These are phyloP conservation scores for Cordia subcordata DNA, from an alignment of 257 asterid species.

Conservation along the genomic window DNA sequence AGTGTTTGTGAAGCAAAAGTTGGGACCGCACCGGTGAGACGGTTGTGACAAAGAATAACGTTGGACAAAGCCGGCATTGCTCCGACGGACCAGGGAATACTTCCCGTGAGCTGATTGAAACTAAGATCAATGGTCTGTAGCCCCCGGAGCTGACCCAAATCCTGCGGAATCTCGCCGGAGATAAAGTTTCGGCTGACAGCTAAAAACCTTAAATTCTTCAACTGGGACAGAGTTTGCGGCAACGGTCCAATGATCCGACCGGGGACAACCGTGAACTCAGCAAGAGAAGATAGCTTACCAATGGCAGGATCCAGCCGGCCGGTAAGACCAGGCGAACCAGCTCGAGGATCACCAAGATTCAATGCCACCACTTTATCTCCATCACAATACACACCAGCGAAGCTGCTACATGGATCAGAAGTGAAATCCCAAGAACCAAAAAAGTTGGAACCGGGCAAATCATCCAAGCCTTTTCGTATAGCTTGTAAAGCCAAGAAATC, in stretches of 20 bases:
- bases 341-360: slow-evolving; percentile 88
- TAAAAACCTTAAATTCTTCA: slow-evolving; percentile 50
- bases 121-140: slow-evolving; percentile 75
- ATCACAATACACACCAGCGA: slow-evolving; percentile 72
- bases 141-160: slow-evolving; percentile 52
- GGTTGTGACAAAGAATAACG: slow-evolving; percentile 65
- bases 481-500: slow-evolving; percentile 91
- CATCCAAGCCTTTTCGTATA: slow-evolving; percentile 52
- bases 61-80: slow-evolving; percentile 56
- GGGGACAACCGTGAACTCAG: slow-evolving; percentile 81
- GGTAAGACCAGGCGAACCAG: slow-evolving; percentile 70
- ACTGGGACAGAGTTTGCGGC: slow-evolving; percentile 57
- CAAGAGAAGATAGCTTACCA: slow-evolving; percentile 62
- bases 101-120: slow-evolving; percentile 58
- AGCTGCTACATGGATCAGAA: slow-evolving; percentile 70
- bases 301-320: slow-evolving; percentile 73
- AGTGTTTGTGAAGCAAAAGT: slow-evolving; percentile 46
- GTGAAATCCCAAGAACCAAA: slow-evolving; percentile 91
- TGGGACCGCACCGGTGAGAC: slow-evolving; percentile 60
- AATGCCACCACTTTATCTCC: slow-evolving; percentile 67
- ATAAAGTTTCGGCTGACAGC: slow-evolving; percentile 66
- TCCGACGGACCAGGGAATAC: slow-evolving; percentile 51
- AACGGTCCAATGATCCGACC: slow-evolving; percentile 67
- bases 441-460: slow-evolving; percentile 74
- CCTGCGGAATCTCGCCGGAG: slow-evolving; percentile 66